These are phyloP conservation scores for Tylopilus rubrobrunneus DNA, from an alignment of 768 basidiomycete genomes.

Conservation along the genomic window DNA sequence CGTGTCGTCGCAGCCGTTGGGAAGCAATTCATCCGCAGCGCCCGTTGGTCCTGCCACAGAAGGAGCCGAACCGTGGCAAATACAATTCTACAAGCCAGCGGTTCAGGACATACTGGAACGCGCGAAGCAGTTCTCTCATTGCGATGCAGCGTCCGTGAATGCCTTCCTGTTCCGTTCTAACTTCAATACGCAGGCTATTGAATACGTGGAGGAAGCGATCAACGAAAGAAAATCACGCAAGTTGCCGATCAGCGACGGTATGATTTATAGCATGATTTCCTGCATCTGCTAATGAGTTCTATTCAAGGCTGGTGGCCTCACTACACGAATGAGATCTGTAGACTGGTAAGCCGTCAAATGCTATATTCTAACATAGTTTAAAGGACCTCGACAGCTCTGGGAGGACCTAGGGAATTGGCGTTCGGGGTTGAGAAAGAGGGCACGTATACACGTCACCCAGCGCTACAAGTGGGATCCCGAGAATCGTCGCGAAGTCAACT, in stretches of 20 bases:
- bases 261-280: too few relatives aligned
- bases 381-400: too few relatives aligned
- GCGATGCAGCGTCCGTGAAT: neutral
- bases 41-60: too few relatives aligned
- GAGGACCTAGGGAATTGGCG: neutral
- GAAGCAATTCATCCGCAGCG: too few relatives aligned
- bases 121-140: too few relatives aligned
- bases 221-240: neutral
- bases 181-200: neutral
- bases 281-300: accelerated
- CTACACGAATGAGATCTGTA: neutral
- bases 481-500: neutral
- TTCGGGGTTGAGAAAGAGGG: too few relatives aligned
- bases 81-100: too few relatives aligned
- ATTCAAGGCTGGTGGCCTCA: neutral
- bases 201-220: neutral
- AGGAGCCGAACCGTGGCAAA: too few relatives aligned
- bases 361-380: too few relatives aligned
- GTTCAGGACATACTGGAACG: too few relatives aligned
- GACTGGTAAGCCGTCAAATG: neutral
- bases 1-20: too few relatives aligned
- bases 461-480: too few relatives aligned
- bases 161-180: neutral
- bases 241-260: neutral
- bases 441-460: neutral